phyloP scores from a whole-genome alignment of 2,329 filamentous ascomycete genomes.

The Ophiostoma novo-ulmi region DNA sequence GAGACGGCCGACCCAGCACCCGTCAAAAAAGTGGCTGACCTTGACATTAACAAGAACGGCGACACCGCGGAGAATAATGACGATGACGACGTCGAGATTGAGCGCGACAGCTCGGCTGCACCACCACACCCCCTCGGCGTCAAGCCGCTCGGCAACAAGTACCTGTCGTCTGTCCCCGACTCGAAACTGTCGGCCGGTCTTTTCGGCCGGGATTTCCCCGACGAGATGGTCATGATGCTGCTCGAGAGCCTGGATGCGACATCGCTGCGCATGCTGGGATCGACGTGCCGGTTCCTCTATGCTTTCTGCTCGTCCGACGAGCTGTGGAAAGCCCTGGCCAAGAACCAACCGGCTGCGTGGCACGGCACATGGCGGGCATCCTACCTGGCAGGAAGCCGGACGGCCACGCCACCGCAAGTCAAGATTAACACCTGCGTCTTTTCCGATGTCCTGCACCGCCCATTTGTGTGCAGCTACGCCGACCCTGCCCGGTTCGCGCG shows the following conservation, averaged over 20 bases:
- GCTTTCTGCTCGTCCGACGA: slow-evolving; percentile 81
- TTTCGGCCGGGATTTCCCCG: slow-evolving; percentile 61
- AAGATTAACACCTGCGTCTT: slow-evolving; percentile 67
- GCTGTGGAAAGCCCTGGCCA: slow-evolving; percentile 69
- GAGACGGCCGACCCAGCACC: not conserved
- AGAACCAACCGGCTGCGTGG: slow-evolving; percentile 55
- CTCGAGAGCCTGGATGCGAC: slow-evolving; percentile 67
- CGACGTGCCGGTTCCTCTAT: slow-evolving; percentile 79
- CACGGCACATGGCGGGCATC: slow-evolving; percentile 80
- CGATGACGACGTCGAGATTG: not conserved
- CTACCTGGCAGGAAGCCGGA: slow-evolving; percentile 45
- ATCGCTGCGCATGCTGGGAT: slow-evolving; percentile 61
- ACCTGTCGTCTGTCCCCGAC: slow-evolving; percentile 59
- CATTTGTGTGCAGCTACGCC: slow-evolving; percentile 82
- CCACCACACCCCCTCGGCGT: slow-evolving; percentile 76
- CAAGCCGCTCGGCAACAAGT: slow-evolving; percentile 81
- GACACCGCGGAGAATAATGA: not conserved
- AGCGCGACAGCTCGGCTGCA: slow-evolving; percentile 43
- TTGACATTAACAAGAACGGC: not conserved
- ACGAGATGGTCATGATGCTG: slow-evolving; percentile 71
- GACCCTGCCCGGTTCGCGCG: slow-evolving; percentile 59
- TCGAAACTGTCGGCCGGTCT: slow-evolving; percentile 60
- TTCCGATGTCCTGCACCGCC: slow-evolving; percentile 84
- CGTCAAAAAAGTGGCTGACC: not conserved
- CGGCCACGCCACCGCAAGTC: slow-evolving; percentile 35